Percentiles rank a stretch among this genome's conserved stretches.
phyloP scores from a whole-genome alignment of 345 rosid species.

The Eucalyptus marginata region DNA sequence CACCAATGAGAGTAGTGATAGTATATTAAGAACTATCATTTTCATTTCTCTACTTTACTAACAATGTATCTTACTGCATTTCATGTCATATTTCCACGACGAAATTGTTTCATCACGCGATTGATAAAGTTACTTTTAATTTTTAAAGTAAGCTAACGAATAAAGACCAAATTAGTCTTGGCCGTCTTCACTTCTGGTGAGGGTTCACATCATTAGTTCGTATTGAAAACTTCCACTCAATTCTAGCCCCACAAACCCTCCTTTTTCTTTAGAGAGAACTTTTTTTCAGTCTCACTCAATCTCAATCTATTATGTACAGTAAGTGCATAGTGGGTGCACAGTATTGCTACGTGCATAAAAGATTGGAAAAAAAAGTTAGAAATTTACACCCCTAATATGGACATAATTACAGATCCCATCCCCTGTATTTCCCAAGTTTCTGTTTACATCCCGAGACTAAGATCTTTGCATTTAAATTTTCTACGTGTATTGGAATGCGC shows the following conservation, averaged over 20 bases:
- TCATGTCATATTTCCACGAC: accelerated
- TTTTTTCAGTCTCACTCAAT: too few species aligned
- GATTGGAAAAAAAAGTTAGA: too few species aligned
- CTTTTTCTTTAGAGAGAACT: neutral
- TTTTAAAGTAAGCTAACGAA: accelerated
- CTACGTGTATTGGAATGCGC: too few species aligned
- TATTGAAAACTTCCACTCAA: neutral
- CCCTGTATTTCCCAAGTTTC: neutral
- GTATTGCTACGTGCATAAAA: too few species aligned
- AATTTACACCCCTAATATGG: neutral
- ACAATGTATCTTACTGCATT: neutral
- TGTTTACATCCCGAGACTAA: neutral
- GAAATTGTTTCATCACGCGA: neutral
- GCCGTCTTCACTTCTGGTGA: neutral
- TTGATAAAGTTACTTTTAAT: neutral
- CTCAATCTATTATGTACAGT: too few species aligned
- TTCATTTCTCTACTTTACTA: neutral
- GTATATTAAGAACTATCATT: neutral
- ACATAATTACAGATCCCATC: too few species aligned
- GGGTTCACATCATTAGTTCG: neutral
- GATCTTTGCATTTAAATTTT: too few species aligned
- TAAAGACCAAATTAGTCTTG: neutral
- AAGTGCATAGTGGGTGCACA: too few species aligned
- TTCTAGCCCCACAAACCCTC: neutral
- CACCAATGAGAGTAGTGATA: neutral